These are phyloP conservation scores for Cyamopsis tetragonoloba DNA, from an alignment of 306 rosid species.

Conservation along the genomic window DNA sequence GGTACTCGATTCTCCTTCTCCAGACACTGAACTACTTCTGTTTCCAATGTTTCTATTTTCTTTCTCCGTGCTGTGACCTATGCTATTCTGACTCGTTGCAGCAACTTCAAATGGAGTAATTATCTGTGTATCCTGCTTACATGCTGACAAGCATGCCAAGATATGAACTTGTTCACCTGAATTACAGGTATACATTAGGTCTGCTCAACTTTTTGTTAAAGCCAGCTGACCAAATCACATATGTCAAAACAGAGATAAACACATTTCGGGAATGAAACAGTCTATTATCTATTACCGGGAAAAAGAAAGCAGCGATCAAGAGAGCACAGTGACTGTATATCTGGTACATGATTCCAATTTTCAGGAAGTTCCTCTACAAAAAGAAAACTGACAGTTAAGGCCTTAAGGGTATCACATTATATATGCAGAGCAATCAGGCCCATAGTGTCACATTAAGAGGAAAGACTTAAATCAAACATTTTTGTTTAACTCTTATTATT, in stretches of 20 bases:
- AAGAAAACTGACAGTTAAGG: constrained; percentile 36
- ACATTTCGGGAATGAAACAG: constrained; percentile 26
- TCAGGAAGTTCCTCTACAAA: constrained; percentile 76
- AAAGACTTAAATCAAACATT: background rate
- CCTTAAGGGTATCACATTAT: background rate
- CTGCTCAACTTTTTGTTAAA: constrained; percentile 34
- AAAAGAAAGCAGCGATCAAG: constrained; percentile 84
- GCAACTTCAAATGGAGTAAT: constrained; percentile 78
- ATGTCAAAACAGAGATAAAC: constrained; percentile 23
- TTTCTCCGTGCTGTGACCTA: constrained; percentile 43
- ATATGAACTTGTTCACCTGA: constrained; percentile 93
- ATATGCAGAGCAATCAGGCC: constrained; percentile 18
- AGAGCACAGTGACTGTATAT: constrained; percentile 57
- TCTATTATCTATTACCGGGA: constrained; percentile 66
- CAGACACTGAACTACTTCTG: constrained; percentile 32
- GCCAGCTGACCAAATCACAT: constrained; percentile 32
- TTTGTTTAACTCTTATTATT: constrained; percentile 8
- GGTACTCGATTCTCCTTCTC: constrained; percentile 42
- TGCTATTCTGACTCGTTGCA: constrained; percentile 67
- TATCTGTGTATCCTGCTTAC: constrained; percentile 71
- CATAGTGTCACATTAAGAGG: constrained; percentile 13
- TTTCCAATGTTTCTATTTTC: constrained; percentile 48
- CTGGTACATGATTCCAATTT: constrained; percentile 69
- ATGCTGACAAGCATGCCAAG: constrained; percentile 92
- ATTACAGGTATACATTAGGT: constrained; percentile 46